Conservation (phyloP, 805 yeast species). For the Myxozyma geophila region DNA sequence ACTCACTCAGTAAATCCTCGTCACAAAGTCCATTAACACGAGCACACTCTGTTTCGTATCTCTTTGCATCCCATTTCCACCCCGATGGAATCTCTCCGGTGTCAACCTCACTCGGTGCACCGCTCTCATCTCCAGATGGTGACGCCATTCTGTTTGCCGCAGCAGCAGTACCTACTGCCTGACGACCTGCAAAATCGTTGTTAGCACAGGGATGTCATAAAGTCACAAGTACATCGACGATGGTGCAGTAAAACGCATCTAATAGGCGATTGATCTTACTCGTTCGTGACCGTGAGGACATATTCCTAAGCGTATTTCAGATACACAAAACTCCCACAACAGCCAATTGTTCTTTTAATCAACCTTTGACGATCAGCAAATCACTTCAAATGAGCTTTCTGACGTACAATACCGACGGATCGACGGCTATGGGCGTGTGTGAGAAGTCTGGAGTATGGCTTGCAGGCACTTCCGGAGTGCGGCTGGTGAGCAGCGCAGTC, state of each 20-base stretch:
- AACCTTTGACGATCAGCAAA: too few species aligned
- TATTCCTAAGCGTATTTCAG: neutral
- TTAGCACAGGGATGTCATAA: neutral
- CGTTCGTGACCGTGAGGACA: constrained; percentile 3
- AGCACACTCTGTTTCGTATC: constrained; percentile 9
- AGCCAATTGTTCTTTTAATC: too few species aligned
- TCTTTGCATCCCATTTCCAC: constrained; percentile 15
- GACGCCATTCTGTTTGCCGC: constrained; percentile 12
- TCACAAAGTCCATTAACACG: constrained; percentile 1
- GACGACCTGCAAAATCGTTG: neutral
- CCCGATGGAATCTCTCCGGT: constrained; percentile 2
- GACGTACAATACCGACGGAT: too few species aligned
- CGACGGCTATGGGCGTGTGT: too few species aligned
- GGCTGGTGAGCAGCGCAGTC: too few species aligned
- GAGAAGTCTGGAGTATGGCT: too few species aligned
- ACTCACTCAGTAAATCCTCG: constrained; percentile 4
- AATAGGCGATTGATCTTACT: neutral
- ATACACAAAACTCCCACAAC: too few species aligned
- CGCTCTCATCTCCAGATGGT: constrained; percentile 16
- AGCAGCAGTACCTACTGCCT: neutral
- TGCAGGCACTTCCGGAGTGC: too few species aligned
- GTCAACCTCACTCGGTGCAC: neutral
- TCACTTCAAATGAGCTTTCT: too few species aligned
- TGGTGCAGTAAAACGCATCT: too few species aligned
- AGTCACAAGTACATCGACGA: too few species aligned